Evolutionary conservation across 2,329 filamentous ascomycete genomes (phyloP).

Genomic region (Cladophialophora bantiana): DNA sequence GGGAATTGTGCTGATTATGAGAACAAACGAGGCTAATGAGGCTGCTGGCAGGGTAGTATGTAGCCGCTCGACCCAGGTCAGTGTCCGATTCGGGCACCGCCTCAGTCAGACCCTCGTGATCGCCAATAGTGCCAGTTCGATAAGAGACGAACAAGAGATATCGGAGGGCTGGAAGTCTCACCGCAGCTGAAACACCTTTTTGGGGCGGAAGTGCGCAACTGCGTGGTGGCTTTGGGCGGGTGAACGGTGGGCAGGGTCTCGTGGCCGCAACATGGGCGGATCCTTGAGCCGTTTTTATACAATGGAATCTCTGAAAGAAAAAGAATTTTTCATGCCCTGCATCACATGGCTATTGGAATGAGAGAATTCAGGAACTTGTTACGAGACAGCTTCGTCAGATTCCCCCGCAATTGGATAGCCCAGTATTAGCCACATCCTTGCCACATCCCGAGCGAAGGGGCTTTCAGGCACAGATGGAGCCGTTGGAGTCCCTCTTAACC

Average conservation of each 20-base stretch:
- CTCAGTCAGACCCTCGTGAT: slow-evolving; percentile 13
- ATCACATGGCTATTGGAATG: slow-evolving; percentile 28
- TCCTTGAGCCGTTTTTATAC: slow-evolving; percentile 18
- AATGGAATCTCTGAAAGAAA: slow-evolving; percentile 17
- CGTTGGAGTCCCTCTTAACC: slow-evolving; percentile 10
- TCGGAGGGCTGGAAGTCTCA: slow-evolving; percentile 13
- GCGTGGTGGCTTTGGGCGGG: neutral
- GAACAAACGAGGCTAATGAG: slow-evolving; percentile 13
- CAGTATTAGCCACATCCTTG: no score
- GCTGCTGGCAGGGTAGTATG: neutral
- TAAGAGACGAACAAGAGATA: slow-evolving; percentile 6
- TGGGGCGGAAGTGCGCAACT: slow-evolving; percentile 15
- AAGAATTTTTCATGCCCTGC: slow-evolving; percentile 28
- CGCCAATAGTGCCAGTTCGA: slow-evolving; percentile 15
- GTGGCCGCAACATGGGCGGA: slow-evolving; percentile 2
- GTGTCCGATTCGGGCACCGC: slow-evolving; percentile 9
- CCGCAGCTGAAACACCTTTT: slow-evolving; percentile 25
- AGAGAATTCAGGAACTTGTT: slow-evolving; percentile 28
- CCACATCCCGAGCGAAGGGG: neutral
- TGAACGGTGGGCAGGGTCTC: neutral
- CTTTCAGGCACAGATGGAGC: slow-evolving; percentile 24
- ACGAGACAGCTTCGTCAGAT: slow-evolving; percentile 23
- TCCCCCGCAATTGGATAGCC: slow-evolving; percentile 33
- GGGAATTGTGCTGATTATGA: slow-evolving; percentile 16
- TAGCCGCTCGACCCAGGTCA: slow-evolving; percentile 1